Evolutionary conservation across 164 flowering plant genomes (phyloP).

Genomic region (Aristolochia contorta): DNA sequence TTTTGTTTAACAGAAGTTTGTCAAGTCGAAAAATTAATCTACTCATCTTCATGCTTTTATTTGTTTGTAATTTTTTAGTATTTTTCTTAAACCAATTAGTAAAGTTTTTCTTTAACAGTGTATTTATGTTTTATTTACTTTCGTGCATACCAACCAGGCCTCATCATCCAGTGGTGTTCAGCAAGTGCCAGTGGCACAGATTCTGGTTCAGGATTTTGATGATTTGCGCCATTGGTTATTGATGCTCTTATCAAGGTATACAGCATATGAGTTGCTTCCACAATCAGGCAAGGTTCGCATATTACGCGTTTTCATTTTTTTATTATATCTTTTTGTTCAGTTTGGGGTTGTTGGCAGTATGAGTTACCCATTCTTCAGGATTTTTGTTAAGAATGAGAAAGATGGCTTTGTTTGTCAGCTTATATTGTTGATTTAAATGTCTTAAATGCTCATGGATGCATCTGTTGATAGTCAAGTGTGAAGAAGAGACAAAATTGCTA

Average conservation of each 20-base stretch:
- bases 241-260: constrained; percentile 25
- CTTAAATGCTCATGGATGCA: not conserved
- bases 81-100: not conserved
- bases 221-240: constrained; percentile 20
- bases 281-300: constrained; percentile 92
- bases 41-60: too few relatives aligned
- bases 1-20: too few relatives aligned
- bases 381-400: not conserved
- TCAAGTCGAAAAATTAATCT: too few relatives aligned
- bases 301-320: constrained; percentile 11
- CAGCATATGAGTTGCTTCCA: constrained; percentile 41
- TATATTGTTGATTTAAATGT: not conserved
- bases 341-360: not conserved
- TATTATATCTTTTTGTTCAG: not conserved
- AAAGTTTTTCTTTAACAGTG: not conserved
- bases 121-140: constrained; percentile 4
- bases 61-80: not conserved
- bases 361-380: too few relatives aligned
- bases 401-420: not conserved
- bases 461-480: too few relatives aligned
- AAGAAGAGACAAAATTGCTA: too few relatives aligned
- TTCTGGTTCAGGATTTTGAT: constrained; percentile 21
- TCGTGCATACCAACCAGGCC: constrained; percentile 18
- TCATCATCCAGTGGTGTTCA: constrained; percentile 16
- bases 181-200: constrained; percentile 12